Conservation (phyloP, 1,139 yeast species). For the Pneumocystis murina region DNA sequence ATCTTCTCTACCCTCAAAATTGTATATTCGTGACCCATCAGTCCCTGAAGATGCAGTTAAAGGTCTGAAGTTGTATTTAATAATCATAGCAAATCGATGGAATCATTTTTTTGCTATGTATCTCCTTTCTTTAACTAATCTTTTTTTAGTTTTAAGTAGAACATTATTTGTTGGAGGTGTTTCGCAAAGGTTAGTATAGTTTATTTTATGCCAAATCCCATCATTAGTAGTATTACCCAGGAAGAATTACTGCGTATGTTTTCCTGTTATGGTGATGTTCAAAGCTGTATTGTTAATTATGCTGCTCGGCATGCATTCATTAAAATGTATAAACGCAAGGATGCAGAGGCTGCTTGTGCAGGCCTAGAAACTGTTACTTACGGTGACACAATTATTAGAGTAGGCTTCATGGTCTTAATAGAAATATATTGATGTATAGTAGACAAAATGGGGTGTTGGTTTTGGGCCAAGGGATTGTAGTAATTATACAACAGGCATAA, state of each 20-base stretch:
- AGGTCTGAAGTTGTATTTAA: constrained; percentile 38
- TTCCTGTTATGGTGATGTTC: constrained; percentile 88
- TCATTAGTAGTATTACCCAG: constrained; percentile 46
- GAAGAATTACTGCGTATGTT: constrained; percentile 43
- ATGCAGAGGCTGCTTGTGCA: constrained; percentile 60
- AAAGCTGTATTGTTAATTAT: constrained; percentile 70
- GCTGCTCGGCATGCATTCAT: constrained; percentile 93
- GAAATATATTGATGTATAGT: neutral
- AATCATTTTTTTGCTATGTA: neutral
- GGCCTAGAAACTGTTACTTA: constrained; percentile 37
- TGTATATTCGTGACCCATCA: constrained; percentile 48
- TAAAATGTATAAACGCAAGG: constrained; percentile 85
- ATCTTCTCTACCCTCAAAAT: constrained; percentile 28
- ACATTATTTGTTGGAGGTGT: constrained; percentile 91
- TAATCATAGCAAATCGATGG: neutral
- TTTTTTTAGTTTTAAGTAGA: constrained; percentile 27
- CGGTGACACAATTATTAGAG: constrained; percentile 45
- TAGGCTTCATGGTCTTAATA: neutral
- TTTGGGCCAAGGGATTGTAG: constrained; percentile 98
- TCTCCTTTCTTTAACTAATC: neutral
- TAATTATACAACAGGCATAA: constrained; percentile 79
- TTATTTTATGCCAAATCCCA: neutral
- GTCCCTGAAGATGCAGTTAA: constrained; percentile 70
- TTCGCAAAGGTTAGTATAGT: constrained; percentile 31
- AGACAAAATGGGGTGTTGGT: constrained; percentile 95